These are phyloP conservation scores for Pseudogymnoascus sp. DNA, from an alignment of 2,329 filamentous ascomycete species.

Conservation along the genomic window DNA sequence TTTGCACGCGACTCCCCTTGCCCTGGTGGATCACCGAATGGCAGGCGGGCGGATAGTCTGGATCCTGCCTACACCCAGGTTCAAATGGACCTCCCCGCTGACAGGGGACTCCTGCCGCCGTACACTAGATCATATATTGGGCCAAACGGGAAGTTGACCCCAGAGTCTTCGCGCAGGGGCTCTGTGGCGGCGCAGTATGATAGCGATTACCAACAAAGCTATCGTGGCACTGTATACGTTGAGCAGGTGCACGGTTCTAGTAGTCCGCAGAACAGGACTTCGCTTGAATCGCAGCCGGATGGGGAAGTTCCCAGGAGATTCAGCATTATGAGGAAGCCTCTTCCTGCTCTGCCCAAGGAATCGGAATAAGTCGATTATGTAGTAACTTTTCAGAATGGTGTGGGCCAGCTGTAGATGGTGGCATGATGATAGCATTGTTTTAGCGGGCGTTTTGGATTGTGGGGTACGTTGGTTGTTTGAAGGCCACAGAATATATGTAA, in stretches of 20 bases:
- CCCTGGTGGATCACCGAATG: not conserved
- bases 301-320: slow-evolving; percentile 11
- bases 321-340: slow-evolving; percentile 33
- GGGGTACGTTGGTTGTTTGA: not conserved
- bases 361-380: not conserved
- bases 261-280: not conserved
- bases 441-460: not conserved
- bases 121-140: not conserved
- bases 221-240: not conserved
- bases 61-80: not conserved
- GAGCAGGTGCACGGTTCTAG: not conserved
- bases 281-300: not conserved
- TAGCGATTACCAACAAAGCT: slow-evolving; percentile 7
- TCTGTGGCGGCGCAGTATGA: not conserved
- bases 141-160: not conserved
- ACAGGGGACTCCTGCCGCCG: not conserved
- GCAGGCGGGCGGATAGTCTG: not conserved
- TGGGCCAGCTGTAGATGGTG: not conserved
- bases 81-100: not conserved
- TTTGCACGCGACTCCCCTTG: not conserved
- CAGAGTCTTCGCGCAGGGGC: not conserved
- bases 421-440: slow-evolving; percentile 3
- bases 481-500: not conserved
- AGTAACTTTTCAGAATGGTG: not conserved
- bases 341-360: slow-evolving; percentile 34